A percentile compares a stretch with the other conserved stretches of the same genome.
Conservation (phyloP, 495 filamentous ascomycete genomes). For the Xylaria venustula region DNA sequence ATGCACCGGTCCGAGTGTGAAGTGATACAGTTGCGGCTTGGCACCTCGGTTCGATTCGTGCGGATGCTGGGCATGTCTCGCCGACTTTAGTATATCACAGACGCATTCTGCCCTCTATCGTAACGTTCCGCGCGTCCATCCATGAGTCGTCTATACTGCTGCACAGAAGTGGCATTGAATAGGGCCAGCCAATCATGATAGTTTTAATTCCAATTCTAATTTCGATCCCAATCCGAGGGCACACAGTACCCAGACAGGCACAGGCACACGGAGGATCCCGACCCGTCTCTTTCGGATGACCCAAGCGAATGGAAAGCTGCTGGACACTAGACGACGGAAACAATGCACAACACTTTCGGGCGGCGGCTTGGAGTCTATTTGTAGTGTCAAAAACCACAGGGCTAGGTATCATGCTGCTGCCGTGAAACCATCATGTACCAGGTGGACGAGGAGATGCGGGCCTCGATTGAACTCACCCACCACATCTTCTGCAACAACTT, state of each 20-base stretch:
- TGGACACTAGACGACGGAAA: not conserved
- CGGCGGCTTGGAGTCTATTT: not conserved
- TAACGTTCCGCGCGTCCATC: not conserved
- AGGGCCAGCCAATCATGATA: conserved; percentile 7
- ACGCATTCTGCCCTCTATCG: not conserved
- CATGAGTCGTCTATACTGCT: no score
- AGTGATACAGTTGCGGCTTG: no score
- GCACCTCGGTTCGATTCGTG: no score
- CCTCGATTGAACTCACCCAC: no score
- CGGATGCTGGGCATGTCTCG: no score
- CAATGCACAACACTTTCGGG: not conserved
- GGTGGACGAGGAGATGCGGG: conserved; percentile 13
- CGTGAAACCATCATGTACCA: conserved; percentile 17
- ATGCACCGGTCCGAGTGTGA: no score
- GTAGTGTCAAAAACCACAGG: conserved; percentile 5
- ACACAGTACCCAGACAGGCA: not conserved
- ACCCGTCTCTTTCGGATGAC: not conserved
- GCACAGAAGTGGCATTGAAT: not conserved
- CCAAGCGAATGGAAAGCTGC: not conserved
- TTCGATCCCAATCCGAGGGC: not conserved
- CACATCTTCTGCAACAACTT: no score
- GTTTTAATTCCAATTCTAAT: not conserved
- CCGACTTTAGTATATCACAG: no score
- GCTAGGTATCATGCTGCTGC: conserved; percentile 17
- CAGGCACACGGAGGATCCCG: not conserved